Base-by-base conservation (phyloP, 148 eudicot species). In the Rhododendron kiyosumense region DNA sequence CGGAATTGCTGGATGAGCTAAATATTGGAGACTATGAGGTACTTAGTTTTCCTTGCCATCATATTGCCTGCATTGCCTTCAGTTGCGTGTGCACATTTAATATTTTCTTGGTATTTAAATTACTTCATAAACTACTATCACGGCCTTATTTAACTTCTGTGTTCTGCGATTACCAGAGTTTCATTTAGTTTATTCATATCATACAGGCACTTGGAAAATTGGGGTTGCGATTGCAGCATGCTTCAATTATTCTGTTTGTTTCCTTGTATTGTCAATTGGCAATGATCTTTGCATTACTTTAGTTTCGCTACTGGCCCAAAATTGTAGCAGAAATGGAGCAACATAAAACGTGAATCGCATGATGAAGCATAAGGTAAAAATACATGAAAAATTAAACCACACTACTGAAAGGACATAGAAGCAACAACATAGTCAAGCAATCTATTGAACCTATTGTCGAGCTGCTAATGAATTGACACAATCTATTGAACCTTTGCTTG, bases 11-110 rank as follows among this genome's bases (percentile, higher is more conserved):
- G 86, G 92, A 94, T 86, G 96, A 95, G 90, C 91, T 95, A 71
- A 90, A 94, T 85, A 94, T 97, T 83, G 98, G 98, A 51, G 95
- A 92, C 36, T 95, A 97, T 86, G 99, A 97, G 99, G 99, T 97
- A 93, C 67, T 80, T 75, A 26, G 17, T 79, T 83, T 14, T 81
- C 22, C 24, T 26, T 20, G 73, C 28, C 79, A 18, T 63, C 43
- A 75, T 59, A 20, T 77, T 45, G 34, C 71, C 10, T 49, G 45
- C 75, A 49, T 82, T 28, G 28, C 52, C 20, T 63, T 46, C 4
- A 34, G 1, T 67, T 48, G 26, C 45, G 7, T 59, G 51, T 12
- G 24, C 43, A 24, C 32, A 63, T 28, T 38, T 82, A 67, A 67
- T 18, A 24, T 6, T 41, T 41, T 41, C 7, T 41, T 41, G 45